Conservation (phyloP, 768 basidiomycete species). For the Amanita brunnescens region DNA sequence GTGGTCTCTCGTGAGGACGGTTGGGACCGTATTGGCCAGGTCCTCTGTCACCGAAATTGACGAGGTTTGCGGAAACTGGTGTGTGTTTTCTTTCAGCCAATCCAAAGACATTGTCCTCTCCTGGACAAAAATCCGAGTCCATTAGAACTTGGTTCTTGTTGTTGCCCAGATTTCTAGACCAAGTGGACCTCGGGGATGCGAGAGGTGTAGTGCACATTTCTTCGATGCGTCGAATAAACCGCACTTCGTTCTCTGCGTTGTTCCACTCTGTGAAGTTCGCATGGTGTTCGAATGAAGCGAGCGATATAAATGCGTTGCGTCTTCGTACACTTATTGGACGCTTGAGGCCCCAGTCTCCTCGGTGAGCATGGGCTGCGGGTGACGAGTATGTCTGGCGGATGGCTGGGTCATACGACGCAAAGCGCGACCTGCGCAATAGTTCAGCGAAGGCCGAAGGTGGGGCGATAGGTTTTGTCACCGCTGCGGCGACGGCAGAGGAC, state of each 20-base stretch:
- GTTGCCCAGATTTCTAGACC: conserved; percentile 32
- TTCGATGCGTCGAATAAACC: conserved; percentile 58
- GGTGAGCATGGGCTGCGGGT: conserved; percentile 56
- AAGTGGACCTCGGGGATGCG: conserved; percentile 19
- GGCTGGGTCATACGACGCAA: conserved; percentile 67
- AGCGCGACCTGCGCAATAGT: conserved; percentile 74
- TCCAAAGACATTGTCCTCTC: conserved; percentile 12
- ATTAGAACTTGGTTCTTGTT: conserved; percentile 23
- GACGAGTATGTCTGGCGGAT: conserved; percentile 76
- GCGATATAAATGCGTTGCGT: conserved; percentile 54
- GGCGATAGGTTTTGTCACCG: conserved; percentile 13
- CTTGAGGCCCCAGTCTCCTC: conserved; percentile 84
- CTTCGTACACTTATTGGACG: conserved; percentile 65
- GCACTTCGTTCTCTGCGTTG: conserved; percentile 53
- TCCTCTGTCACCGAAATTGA: conserved; percentile 17
- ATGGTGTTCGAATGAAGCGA: conserved; percentile 60
- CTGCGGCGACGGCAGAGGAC: conserved; percentile 10
- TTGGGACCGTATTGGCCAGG: conserved; percentile 19
- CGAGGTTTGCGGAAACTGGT: conserved; percentile 9
- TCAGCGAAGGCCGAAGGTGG: conserved; percentile 65
- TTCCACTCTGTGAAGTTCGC: conserved; percentile 77
- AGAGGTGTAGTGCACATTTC: conserved; percentile 43
- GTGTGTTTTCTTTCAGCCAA: conserved; percentile 11
- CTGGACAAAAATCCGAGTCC: conserved; percentile 25
- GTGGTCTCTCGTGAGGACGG: conserved; percentile 2